Evolutionary conservation across 2,329 filamentous ascomycete species (phyloP), one percentile per base, ranked within the genome.

Genomic region (Dendryphion nanum): DNA sequence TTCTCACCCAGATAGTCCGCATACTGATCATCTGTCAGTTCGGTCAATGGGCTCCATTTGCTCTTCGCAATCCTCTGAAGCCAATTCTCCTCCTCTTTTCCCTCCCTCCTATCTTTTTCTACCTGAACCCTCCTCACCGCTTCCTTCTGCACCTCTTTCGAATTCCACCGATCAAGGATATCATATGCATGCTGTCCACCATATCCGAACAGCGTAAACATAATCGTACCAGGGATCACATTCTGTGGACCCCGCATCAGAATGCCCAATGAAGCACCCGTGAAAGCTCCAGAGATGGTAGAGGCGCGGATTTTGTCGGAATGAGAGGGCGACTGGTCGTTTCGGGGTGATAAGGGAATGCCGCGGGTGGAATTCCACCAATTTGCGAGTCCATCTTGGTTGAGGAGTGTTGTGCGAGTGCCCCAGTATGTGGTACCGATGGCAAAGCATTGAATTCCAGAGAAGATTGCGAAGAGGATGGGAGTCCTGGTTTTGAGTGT

Each of bases 391-490:
- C 61, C 59, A 14, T 45, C 42, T 5, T 45, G 47, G 33, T 63
- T 53, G 17, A 75, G 61, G 16, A 74, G 50, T 8, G 59, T 48
- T n/a, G 58, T 54, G 8, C 71, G 64, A 18, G 55, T 72, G 82
- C 85, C 83, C 75, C 83, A 91, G 61, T 83, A 96, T 13, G 80
- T 85, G 32, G 78, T 80, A 23, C 88, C 88, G 26, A 94, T 75
- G 29, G 79, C 76, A 64, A 88, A 88, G 79, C 87, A 95, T 68
- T 95, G 89, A 28, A 87, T 72, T 14, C 87, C 85, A 16, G 84
- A 82, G 24, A 83, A 76, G 10, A 84, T 51, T 0, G 87, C 83
- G 67, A 89, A 91, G 5, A 91, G 66, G 2, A 81, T 61, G 4
- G 78, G 75, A 4, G 86, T 83, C 12, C 77, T 79, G 14, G 84